phyloP scores from a whole-genome alignment of 129 eudicot species.

The Arctium lappa region DNA sequence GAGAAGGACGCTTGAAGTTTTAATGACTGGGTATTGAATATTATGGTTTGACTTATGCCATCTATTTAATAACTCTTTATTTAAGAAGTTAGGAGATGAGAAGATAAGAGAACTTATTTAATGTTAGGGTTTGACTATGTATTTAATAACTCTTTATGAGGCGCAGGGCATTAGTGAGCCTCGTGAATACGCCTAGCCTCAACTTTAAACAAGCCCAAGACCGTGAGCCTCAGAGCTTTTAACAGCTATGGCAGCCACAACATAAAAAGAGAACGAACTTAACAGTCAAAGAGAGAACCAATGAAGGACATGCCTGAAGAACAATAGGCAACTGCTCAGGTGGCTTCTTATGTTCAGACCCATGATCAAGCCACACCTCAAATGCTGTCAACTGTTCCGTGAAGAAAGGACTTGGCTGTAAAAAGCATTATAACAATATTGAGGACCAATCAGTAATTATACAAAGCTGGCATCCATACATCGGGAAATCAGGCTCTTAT shows the following conservation, averaged over 20 bases:
- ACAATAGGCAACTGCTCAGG: conserved; percentile 99
- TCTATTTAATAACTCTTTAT: no score
- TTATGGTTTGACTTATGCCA: no score
- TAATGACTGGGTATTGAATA: no score
- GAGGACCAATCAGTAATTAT: background rate
- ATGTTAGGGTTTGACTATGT: no score
- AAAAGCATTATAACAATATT: background rate
- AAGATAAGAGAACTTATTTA: no score
- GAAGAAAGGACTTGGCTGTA: conserved; percentile 93
- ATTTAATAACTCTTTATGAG: no score
- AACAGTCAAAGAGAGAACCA: background rate
- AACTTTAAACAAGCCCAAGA: no score
- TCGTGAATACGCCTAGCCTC: no score
- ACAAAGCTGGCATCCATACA: background rate
- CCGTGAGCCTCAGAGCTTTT: no score
- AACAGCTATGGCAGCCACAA: background rate
- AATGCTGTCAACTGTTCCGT: conserved; percentile 95
- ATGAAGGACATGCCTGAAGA: conserved; percentile 65
- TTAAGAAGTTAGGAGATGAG: no score
- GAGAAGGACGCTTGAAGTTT: no score
- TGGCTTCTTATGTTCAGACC: conserved; percentile 90
- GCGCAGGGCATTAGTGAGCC: no score
- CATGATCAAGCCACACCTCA: conserved; percentile 99
- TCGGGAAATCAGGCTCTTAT: background rate
- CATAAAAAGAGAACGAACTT: background rate